Evolutionary conservation across 2,329 filamentous ascomycete species (phyloP), one percentile per base, ranked within the genome.

Genomic region (Clonostachys rosea): DNA sequence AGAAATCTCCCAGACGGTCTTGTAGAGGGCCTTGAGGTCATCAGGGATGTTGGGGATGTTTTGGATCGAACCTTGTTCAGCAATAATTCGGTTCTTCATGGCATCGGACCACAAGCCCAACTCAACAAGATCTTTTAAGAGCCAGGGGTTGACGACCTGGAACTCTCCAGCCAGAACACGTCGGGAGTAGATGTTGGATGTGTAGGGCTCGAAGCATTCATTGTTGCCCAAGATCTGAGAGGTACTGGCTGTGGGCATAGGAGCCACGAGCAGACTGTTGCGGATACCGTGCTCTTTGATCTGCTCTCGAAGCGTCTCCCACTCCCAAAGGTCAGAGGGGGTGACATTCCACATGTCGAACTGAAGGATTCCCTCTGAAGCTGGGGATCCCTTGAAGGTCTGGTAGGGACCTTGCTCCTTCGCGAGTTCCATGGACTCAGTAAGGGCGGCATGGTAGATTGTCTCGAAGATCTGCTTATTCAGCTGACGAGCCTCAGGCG

Each of bases 41-140:
- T 87, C 83, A 13, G 94, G 92, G 53, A 99, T 96, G 72, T 95
- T 97, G 64, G 92, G 89, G 53, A 99, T 92, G 70, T 94, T 92
- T 70, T 97, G 94, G 47, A 99, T 87, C 17, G 92, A 97, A 56
- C 94, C 94, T 56, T 89, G 89, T 52, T 96, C 92, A 49, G 94
- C 87, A 62, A 99, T 99, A 78, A 99, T 99, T 60, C 94, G 91
- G 79, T 99, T 99, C 86, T 99, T 99, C 94, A 99, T 99, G 75
- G 91, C 90, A 72, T 99, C 92, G 43, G 92, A 96, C 94, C 94
- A 99, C 41, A 99, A 79, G 51, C 94, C 94, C 75, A 96, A 89
- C 64, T 99, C 94, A 57, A 99, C 94, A 33, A 99, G 84, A 61
- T 99, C 94, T 79, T 96, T 96, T 51, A 99, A 83, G 53, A 99